Evolutionary conservation across 2,329 filamentous ascomycete genomes (phyloP).

Genomic region (Penicillium sp.): DNA sequence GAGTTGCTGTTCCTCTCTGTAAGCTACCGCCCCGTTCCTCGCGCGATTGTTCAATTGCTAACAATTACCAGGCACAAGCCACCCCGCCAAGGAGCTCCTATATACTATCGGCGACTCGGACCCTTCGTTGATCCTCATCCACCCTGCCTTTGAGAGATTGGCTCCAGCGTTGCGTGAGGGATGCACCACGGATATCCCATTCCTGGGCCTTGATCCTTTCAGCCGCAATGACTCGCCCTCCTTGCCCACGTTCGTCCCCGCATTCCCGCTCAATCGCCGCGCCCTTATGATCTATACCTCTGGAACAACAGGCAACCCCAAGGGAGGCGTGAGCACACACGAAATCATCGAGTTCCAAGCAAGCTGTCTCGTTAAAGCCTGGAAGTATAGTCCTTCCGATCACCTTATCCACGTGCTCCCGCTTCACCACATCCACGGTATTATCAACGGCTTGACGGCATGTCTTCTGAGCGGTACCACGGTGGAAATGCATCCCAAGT

Average conservation of each 20-base stretch:
- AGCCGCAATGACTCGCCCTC: conserved; percentile 20
- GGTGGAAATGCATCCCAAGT: conserved; percentile 50
- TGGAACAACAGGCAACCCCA: conserved; percentile 44
- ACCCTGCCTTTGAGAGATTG: conserved; percentile 40
- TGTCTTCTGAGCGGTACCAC: conserved; percentile 48
- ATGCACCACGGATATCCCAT: conserved; percentile 27
- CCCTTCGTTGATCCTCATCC: conserved; percentile 43
- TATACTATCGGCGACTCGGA: conserved; percentile 46
- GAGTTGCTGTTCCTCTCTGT: conserved; percentile 47
- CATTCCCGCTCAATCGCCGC: conserved; percentile 30
- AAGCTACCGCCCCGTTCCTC: conserved; percentile 12
- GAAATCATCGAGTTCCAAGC: conserved; percentile 40
- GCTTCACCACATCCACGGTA: conserved; percentile 53
- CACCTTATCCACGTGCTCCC: conserved; percentile 52
- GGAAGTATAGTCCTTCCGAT: conserved; percentile 38
- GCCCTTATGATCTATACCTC: conserved; percentile 47
- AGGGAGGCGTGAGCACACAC: conserved; percentile 47
- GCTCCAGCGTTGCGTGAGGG: conserved; percentile 32
- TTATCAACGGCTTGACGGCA: conserved; percentile 52
- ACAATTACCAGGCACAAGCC: conserved; percentile 36
- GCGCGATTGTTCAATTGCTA: not conserved
- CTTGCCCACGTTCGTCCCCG: conserved; percentile 34
- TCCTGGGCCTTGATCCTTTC: conserved; percentile 32
- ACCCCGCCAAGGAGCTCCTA: conserved; percentile 43
- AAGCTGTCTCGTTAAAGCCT: conserved; percentile 31